Evolutionary conservation across 495 filamentous ascomycete species (phyloP), one percentile per base, ranked within the genome.

Genomic region (Penicillium cataractarum): DNA sequence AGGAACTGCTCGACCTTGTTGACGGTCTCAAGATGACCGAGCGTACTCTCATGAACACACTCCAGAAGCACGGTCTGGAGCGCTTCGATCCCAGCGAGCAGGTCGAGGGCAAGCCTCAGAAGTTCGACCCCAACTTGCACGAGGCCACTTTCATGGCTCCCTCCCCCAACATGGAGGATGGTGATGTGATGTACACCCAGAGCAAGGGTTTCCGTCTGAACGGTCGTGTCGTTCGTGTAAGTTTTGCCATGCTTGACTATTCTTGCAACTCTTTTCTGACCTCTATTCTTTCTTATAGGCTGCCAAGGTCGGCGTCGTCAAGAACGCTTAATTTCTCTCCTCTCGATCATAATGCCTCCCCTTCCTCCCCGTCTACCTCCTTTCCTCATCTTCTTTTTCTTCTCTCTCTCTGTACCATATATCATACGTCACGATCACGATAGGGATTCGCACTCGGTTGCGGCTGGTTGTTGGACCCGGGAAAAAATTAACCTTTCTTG

Each of bases 21-120:
- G 87, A 91, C 49, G 95, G 95, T 56, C 79, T 99, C 62, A 90
- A 91, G 76, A 97, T 99, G 94, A 97, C 93, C 37, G 92, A 97
- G 78, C 82, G 71, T 64, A 95, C 96, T 72, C 78, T 99, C 71
- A 87, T 98, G 82, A 81, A 83, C 75, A 95, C 95, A 35, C 84
- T 99, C 62, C 84, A 90, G 82, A 97, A 94, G 80, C 96, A 99
- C 75, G 95, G 95, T 33, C 77, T 99, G 48, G 91, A 96, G 82
- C 84, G 94, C 66, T 92, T 97, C 74, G 88, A 96, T 70, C 91
- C 92, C 35, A 74, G 69, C 61, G 77, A 81, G 61, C 79, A 80
- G 51, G 89, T 90, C 71, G 79, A 82, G 22, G 80, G 77, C 49
- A 78, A 83, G 70, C 26, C 72, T 49, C 77, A 80, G 70, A 88